Percentiles rank a stretch among this genome's conserved stretches.
phyloP scores from a whole-genome alignment of 495 filamentous ascomycete genomes.

The Venustampulla echinocandica region DNA sequence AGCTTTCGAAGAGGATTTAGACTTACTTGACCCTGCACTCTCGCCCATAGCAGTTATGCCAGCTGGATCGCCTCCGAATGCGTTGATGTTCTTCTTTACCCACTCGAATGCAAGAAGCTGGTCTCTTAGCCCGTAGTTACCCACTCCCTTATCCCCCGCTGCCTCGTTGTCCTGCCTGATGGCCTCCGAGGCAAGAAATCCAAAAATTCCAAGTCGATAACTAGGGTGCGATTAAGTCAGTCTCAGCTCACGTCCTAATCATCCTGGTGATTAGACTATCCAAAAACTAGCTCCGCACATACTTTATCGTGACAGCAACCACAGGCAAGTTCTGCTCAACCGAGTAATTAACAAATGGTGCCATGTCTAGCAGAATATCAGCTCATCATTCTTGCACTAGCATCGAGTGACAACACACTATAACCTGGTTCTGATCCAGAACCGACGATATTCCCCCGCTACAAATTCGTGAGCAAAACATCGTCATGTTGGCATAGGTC shows the following conservation, averaged over 20 bases:
- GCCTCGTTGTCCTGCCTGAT: conserved; percentile 1
- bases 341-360: neutral
- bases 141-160: conserved; percentile 28
- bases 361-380: neutral
- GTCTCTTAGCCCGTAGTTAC: conserved; percentile 45
- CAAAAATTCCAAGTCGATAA: conserved; percentile 26
- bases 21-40: conserved; percentile 32
- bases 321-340: neutral
- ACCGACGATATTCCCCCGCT: conserved; percentile 3
- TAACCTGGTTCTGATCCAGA: neutral
- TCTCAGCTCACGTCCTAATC: no score
- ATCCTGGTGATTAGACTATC: neutral
- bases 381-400: neutral
- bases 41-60: conserved; percentile 38
- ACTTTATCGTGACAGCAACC: conserved; percentile 1
- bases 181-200: conserved; percentile 23
- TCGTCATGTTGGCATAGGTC: neutral
- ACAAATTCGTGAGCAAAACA: neutral
- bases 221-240: conserved; percentile 1
- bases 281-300: neutral
- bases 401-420: neutral
- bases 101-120: conserved; percentile 35
- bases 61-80: conserved; percentile 25
- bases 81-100: conserved; percentile 39
- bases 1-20: neutral